phyloP scores from a whole-genome alignment of 257 asterid genomes.

The Salvia miltiorrhiza region DNA sequence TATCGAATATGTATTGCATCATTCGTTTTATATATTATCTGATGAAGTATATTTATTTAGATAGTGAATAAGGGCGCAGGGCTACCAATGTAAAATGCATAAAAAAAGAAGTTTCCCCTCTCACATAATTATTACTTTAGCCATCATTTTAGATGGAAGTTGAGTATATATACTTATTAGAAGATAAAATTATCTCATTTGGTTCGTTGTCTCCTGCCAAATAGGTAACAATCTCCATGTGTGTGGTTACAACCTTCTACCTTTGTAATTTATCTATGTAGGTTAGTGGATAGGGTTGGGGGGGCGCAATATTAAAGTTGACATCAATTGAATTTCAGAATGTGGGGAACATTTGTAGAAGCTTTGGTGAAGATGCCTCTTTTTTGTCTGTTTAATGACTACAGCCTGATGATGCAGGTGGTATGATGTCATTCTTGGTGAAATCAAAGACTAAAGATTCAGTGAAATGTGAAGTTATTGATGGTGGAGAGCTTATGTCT shows the following conservation, averaged over 20 bases:
- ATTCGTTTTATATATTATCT: neutral
- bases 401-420: slow-evolving; percentile 49
- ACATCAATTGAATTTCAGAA: neutral
- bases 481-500: slow-evolving; percentile 93
- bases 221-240: neutral
- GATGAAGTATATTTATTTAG: neutral
- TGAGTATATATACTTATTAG: neutral
- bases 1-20: neutral
- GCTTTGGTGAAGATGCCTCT: neutral
- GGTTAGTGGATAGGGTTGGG: neutral
- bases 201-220: neutral
- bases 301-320: neutral
- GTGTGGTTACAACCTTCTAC: neutral
- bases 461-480: slow-evolving; percentile 86
- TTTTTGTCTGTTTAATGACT: neutral
- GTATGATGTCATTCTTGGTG: slow-evolving; percentile 83
- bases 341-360: neutral
- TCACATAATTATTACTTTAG: neutral
- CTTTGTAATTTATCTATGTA: neutral
- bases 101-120: neutral
- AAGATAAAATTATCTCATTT: neutral
- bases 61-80: neutral
- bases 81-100: neutral
- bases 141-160: neutral
- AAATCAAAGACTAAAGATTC: slow-evolving; percentile 73